These are phyloP conservation scores for Verticillium isaacii DNA, from an alignment of 2,329 filamentous ascomycete species.

Conservation along the genomic window DNA sequence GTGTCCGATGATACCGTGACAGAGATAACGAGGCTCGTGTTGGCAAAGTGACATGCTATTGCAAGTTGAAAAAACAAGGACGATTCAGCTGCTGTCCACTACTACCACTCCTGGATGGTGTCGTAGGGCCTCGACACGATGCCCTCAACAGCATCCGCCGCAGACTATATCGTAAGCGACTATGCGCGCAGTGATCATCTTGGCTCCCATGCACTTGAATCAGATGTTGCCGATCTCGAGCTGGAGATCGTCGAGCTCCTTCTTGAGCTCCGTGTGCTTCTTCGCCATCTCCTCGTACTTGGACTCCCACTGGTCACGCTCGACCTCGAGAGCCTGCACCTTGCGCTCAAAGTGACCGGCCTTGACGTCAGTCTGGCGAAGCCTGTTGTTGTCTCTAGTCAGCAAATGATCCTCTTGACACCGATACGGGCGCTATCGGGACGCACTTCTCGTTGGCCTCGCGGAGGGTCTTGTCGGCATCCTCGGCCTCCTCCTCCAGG, in stretches of 20 bases:
- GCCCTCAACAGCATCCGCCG: neutral
- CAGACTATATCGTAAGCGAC: neutral
- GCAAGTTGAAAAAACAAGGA: neutral
- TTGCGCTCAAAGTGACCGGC: slow-evolving; percentile 99
- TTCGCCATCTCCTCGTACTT: slow-evolving; percentile 98
- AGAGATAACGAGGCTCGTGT: neutral
- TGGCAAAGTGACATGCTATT: neutral
- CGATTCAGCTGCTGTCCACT: neutral
- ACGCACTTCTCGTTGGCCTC: slow-evolving; percentile 98
- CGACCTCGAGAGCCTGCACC: slow-evolving; percentile 89
- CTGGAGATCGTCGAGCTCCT: slow-evolving; percentile 89
- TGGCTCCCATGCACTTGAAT: slow-evolving; percentile 18
- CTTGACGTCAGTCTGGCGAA: slow-evolving; percentile 98
- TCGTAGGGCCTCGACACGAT: neutral
- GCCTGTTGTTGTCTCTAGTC: slow-evolving; percentile 47
- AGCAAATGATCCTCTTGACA: neutral
- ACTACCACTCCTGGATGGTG: neutral
- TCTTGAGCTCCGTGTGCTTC: slow-evolving; percentile 79
- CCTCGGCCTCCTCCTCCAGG: slow-evolving; percentile 96
- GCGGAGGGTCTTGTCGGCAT: slow-evolving; percentile 91
- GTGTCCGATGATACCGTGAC: neutral
- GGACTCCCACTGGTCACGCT: slow-evolving; percentile 89
- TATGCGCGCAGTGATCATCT: neutral
- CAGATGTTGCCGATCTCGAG: slow-evolving; percentile 91
- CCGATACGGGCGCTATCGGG: neutral